phyloP scores from a whole-genome alignment of 1,139 yeast genomes.

The Kurtzmaniella quercitrusa region DNA sequence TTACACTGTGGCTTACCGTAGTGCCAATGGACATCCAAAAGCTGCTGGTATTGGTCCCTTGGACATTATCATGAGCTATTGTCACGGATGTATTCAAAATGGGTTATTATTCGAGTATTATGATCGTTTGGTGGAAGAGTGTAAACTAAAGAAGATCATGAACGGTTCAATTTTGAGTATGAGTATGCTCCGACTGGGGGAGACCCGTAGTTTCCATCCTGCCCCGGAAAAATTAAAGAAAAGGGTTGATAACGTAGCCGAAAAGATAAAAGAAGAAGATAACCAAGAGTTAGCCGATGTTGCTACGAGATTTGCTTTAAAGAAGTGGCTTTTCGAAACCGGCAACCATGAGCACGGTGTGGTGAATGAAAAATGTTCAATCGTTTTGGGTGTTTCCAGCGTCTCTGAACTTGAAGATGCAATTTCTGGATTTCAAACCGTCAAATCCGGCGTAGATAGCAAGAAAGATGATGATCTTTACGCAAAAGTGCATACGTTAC shows the following conservation, averaged over 20 bases:
- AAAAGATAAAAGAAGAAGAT: conserved; percentile 29
- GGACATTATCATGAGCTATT: conserved; percentile 76
- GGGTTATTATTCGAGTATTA: conserved; percentile 48
- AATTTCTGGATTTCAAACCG: conserved; percentile 50
- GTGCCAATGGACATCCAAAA: conserved; percentile 16
- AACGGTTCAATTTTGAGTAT: conserved; percentile 87
- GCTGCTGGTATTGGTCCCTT: conserved; percentile 43
- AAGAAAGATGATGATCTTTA: conserved; percentile 42
- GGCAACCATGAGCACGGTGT: conserved; percentile 9
- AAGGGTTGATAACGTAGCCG: conserved; percentile 53
- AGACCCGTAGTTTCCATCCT: conserved; percentile 79
- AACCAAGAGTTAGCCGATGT: conserved; percentile 71
- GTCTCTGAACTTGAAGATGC: conserved; percentile 63
- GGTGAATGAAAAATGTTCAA: conserved; percentile 29
- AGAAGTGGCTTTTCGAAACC: conserved; percentile 47
- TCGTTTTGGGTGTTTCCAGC: conserved; percentile 73
- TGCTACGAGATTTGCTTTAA: conserved; percentile 72
- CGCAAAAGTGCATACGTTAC: conserved; percentile 37
- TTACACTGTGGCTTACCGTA: conserved; percentile 41
- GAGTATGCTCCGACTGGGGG: conserved; percentile 71
- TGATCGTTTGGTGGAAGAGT: conserved; percentile 46
- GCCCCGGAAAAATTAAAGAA: conserved; percentile 58
- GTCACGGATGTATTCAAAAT: conserved; percentile 82
- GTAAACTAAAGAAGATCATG: conserved; percentile 54
- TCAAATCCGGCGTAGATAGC: conserved; percentile 30